Evolutionary conservation across 208 protist species (phyloP), one percentile per base, ranked within the genome.

Genomic region (Wallacemonas rigidus): DNA sequence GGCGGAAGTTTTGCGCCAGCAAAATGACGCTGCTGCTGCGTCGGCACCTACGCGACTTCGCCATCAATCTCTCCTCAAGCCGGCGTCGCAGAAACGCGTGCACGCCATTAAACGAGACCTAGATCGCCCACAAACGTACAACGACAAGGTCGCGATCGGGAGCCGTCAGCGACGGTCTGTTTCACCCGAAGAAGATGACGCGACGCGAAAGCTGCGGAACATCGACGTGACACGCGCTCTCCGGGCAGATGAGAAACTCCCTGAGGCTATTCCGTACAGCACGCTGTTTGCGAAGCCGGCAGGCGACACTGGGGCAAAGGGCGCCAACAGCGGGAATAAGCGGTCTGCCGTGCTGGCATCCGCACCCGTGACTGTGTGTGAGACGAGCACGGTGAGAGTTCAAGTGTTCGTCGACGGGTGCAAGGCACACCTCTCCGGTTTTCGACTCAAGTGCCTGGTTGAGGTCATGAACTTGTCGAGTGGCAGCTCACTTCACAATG

Each of bases 191-290:
- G 88, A 89, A 40, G 91, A 96, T 76, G 88, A 96, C 68, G 89
- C 87, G 14, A 93, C 91, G 39, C 76, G 74, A 36, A 81, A 80
- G 67, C 82, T 96, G 65, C 80, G 91, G 55, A 73, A 78, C 62
- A 89, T 96, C 15, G 91, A 96, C 72, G 85, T 96, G 67, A 94
- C 87, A 38, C 85, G 77, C 3, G 84, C 81, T 0, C 80, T 95
- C 9, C 56, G 75, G 15, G 78, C 71, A 2, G 76, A 90, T 48
- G 91, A 95, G 67, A 75, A 69, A 44, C 80, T 95, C 38, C 90
- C 88, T 8, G 81, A 88, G 70, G 74, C 76, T 15, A 67, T 92
- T 26, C 85, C 90, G 17, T 93, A 95, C 65, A 74, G 71, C 1
- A 71, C 76, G 67, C 72, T 84, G 35, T 74, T 85, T 9, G 68